These are phyloP conservation scores for Astragalus membranaceus DNA, from an alignment of 306 rosid species.

Conservation along the genomic window DNA sequence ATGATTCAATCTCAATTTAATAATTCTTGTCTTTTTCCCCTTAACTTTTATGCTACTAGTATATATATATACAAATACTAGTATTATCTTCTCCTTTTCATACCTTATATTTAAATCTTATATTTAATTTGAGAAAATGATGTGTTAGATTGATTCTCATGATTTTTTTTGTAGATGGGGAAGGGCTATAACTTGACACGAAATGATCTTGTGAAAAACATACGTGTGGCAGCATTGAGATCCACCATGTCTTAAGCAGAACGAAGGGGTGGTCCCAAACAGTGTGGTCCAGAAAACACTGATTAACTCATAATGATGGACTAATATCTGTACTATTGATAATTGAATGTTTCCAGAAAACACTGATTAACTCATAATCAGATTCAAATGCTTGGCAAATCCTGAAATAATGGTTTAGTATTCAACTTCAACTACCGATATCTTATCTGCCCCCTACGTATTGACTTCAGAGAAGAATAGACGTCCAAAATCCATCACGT, in stretches of 20 bases:
- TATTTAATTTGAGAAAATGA: too few species aligned
- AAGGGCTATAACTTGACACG: constrained; percentile 38
- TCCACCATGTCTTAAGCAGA: not conserved
- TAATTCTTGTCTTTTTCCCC: too few species aligned
- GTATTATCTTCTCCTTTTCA: too few species aligned
- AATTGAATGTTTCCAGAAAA: not conserved
- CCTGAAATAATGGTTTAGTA: too few species aligned
- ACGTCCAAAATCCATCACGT: not conserved
- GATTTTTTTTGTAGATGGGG: constrained; percentile 41
- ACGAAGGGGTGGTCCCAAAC: not conserved
- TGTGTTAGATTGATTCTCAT: too few species aligned
- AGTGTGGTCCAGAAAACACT: too few species aligned
- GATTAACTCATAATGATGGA: not conserved
- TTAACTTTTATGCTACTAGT: too few species aligned
- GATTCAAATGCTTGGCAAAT: not conserved
- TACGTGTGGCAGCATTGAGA: constrained; percentile 41
- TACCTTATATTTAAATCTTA: too few species aligned
- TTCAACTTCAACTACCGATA: not conserved
- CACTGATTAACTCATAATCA: not conserved
- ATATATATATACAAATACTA: too few species aligned
- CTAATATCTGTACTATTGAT: not conserved
- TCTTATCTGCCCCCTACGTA: not conserved
- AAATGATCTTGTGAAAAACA: constrained; percentile 36
- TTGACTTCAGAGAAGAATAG: not conserved
- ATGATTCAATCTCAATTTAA: too few species aligned